Conservation (phyloP, 257 asterid genomes). For the Solanum chaucha region DNA sequence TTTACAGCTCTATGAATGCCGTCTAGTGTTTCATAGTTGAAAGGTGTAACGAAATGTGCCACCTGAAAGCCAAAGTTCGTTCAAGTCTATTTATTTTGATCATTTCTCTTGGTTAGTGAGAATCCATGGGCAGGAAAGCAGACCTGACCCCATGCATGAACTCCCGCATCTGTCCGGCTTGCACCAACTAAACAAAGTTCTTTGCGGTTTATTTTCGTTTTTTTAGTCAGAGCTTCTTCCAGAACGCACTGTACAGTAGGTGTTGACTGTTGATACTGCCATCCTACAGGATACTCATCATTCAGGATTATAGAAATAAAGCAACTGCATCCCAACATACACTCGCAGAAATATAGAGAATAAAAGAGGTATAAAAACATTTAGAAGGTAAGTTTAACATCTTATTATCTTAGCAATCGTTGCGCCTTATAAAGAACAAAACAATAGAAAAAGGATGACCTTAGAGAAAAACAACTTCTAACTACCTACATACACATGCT, state of each 20-base stretch:
- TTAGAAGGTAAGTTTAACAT: neutral
- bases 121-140: constrained; percentile 8
- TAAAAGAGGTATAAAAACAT: neutral
- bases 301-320: neutral
- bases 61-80: constrained; percentile 37
- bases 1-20: constrained; percentile 62
- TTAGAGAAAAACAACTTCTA: neutral
- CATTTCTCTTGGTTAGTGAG: neutral
- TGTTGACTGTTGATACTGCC: constrained; percentile 78
- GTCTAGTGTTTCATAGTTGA: constrained; percentile 59
- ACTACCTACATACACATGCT: neutral
- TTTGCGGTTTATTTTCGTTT: constrained; percentile 53
- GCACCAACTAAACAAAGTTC: constrained; percentile 71
- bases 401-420: neutral
- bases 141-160: constrained; percentile 96
- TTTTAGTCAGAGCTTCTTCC: constrained; percentile 56
- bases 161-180: constrained; percentile 94
- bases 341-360: neutral
- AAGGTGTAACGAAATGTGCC: constrained; percentile 76
- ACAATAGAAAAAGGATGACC: neutral
- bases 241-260: constrained; percentile 73
- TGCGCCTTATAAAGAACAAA: neutral
- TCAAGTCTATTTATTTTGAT: neutral
- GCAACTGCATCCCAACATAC: neutral
- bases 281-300: constrained; percentile 32